Base-by-base conservation (phyloP, 2,329 filamentous ascomycete genomes). In the Fusarium denticulatum region DNA sequence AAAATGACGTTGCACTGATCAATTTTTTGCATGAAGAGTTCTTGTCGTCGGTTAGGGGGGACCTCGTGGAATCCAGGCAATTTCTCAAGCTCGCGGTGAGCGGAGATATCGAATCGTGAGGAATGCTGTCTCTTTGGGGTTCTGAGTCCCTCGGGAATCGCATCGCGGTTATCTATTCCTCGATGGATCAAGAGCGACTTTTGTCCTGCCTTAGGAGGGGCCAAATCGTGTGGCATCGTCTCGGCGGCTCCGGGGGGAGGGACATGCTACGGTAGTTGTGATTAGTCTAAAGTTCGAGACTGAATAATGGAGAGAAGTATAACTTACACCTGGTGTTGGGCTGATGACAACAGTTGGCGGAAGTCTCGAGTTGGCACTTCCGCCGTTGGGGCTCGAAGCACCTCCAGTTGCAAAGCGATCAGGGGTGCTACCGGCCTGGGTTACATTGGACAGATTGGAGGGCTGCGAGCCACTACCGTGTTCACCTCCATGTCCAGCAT, bases 1-100 rank as follows among this genome's bases (percentile, higher is more conserved):
- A 99, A 99, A 79, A 99, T 99, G 86, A 99, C 97, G 81, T 99
- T 99, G 87, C 96, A 99, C 83, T 99, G 96, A 79, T 98, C 96
- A 77, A 99, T 96, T 88, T 99, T 99, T 81, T 98, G 95, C 95
- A 99, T 98, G 85, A 99, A 99, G 24, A 99, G 89, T 78, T 98
- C 96, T 84, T 98, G 95, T 71, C 96, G 91, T 72, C 96, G 91
- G 81, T 97, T 97, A 22, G 96, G 96, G 16, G 96, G 93, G 32
- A 98, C 96, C 83, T 99, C 96, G 80, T 99, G 96, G 83, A 99
- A 99, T 40, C 96, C 96, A 3, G 96, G 96, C 30, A 99, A 88
- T 85, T 99, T 99, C 83, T 99, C 96, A 57, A 99, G 88, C 83
- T 99, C 96, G 79, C 96, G 91, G 82, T 98, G 95, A 72, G 97